Conservation (phyloP, 306 rosid genomes). For the Prunus mume region DNA sequence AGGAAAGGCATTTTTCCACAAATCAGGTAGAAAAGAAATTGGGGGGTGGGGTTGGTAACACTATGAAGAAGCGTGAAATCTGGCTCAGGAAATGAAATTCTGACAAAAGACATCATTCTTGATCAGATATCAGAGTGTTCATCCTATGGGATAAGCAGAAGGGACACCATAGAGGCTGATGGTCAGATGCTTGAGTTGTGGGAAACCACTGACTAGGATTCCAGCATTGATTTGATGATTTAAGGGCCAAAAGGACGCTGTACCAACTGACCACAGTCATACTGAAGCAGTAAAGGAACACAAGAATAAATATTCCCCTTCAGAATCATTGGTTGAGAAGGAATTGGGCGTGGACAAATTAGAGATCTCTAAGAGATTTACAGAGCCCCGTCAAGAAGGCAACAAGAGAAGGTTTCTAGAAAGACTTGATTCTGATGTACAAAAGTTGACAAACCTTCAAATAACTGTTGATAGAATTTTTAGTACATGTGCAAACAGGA, state of each 20-base stretch:
- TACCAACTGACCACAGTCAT: constrained; percentile 33
- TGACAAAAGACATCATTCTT: constrained; percentile 90
- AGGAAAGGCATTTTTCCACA: constrained; percentile 33
- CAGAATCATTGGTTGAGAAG: constrained; percentile 64
- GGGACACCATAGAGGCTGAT: constrained; percentile 30
- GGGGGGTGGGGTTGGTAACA: constrained; percentile 22
- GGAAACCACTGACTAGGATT: constrained; percentile 69
- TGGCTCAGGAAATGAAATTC: constrained; percentile 62
- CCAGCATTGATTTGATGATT: constrained; percentile 66
- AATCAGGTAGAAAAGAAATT: constrained; percentile 39
- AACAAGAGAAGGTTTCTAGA: constrained; percentile 70
- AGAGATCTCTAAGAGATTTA: constrained; percentile 64
- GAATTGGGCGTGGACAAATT: constrained; percentile 82
- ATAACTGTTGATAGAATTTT: too few relatives aligned
- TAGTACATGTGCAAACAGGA: too few relatives aligned
- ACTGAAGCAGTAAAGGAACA: constrained; percentile 45
- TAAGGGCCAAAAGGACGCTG: constrained; percentile 37
- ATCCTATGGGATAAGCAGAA: constrained; percentile 56
- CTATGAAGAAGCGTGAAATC: constrained; percentile 28
- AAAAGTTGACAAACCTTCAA: constrained; percentile 89
- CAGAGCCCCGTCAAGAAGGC: constrained; percentile 58
- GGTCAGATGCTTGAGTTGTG: constrained; percentile 57
- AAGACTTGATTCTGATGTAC: constrained; percentile 40
- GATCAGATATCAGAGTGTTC: constrained; percentile 87
- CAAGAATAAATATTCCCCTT: constrained; percentile 38